Evolutionary conservation across 495 filamentous ascomycete species (phyloP), one percentile per base, ranked within the genome.

Genomic region (Pyronema omphalodes): DNA sequence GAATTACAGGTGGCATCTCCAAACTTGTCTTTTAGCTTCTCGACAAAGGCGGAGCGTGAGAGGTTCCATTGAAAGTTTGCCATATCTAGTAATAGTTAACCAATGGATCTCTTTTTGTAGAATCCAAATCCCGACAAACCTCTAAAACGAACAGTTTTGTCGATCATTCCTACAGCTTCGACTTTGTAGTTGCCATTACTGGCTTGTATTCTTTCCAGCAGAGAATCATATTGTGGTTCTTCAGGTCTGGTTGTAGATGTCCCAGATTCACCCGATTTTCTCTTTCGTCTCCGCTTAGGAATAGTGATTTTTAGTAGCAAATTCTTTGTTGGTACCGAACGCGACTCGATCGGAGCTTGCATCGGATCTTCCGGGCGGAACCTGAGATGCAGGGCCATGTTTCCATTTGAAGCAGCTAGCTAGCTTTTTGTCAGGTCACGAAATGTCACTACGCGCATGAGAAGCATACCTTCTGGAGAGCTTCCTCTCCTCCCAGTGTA

Each of bases 121-220:
- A 29, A 29, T 5, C 23, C 11, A 12, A 17, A 7, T 41, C 39
- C 39, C 15, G 36, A 19, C 62, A 48, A 66, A 84, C 82, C 74
- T 69, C 91, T 77, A 66, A 91, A 96, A 18, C 89, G 79, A 72
- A 96, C 88, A 7, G 86, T 89, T 41, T 81, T 76, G 34, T 76
- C 73, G 49, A 98, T 76, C 34, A 75, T 69, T 1, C 86, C 91
- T 1, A 91, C 71, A 7, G 78, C 71, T 60, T 88, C 78, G 47
- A 88, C 71, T 6, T 69, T 69, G 65, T 93, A 93, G 15, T 70
- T 77, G 0, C 71, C 75, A 0, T 74, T 66, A 63, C 86, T 89
- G 67, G 88, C 86, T 49, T 71, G 71, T 54, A 96, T 68, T 55
- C 73, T 83, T 47, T 77, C 78, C 43, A 82, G 63, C 17, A 93